Evolutionary conservation across 2,329 filamentous ascomycete species (phyloP), one percentile per base, ranked within the genome.

Genomic region (Pezicula neosporulosa): DNA sequence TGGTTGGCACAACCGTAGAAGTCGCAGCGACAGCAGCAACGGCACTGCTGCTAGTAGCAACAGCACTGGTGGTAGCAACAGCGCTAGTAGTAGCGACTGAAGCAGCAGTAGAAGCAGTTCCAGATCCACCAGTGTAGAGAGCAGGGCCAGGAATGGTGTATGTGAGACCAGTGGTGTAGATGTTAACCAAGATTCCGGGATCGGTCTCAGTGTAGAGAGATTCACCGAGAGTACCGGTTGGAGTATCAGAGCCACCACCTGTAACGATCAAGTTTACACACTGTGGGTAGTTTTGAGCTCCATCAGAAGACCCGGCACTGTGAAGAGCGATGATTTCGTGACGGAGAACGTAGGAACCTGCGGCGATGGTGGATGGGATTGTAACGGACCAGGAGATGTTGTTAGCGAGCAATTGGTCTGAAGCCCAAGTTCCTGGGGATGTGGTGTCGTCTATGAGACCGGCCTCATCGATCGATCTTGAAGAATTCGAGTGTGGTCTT

Each of bases 351-450:
- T 81, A 82, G 54, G 74, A 70, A 1, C 77, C 78, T 0, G 73
- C 57, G 3, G 60, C 64, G 43, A 78, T 65, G 21, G 69, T 63
- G 1, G 55, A 47, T 12, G 77, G 77, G 43, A 80, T 69, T 4
- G 66, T 72, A 18, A 75, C 66, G 28, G 70, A 70, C 73, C 75
- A 79, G 58, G 69, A 75, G 65, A 77, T 77, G 67, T 80, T 80
- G 60, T 74, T 73, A 48, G 68, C 63, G 58, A 81, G 80, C 53
- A 83, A 63, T 2, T 75, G 62, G 52, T 75, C 71, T 3, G 70
- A 67, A 1, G 69, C 68, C 75, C 74, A 77, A 10, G 54, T 71
- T 10, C 70, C 69, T 13, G 67, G 61, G 50, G 50, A 24, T 3
- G 47, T 51, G 15, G 55, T 52, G 6, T 70, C 66, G 41, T 72